Evolutionary conservation across 352 stramenopile species (phyloP), one percentile per base, ranked within the genome.

Genomic region (Pythium periplocum): DNA sequence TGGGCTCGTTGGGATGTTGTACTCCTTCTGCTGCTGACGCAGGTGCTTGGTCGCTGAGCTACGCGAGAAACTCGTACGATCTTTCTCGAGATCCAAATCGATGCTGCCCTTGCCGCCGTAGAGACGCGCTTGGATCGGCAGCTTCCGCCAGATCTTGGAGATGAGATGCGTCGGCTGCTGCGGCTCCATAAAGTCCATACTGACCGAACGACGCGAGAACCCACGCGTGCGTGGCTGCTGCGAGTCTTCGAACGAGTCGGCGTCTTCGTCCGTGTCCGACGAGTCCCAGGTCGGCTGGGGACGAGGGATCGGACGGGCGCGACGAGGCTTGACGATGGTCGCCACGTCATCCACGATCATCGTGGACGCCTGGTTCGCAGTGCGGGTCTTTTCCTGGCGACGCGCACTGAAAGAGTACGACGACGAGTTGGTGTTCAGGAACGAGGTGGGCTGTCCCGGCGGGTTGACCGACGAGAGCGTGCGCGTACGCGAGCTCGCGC

Each of bases 81-180:
- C 59, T 39, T 66, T 66, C 30, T 66, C 59, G 40, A 66, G 39
- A 46, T 66, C 59, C 9, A 66, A 35, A 61, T 66, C 59, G 44
- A 66, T 54, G 48, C 59, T 66, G 48, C 57, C 57, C 17, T 26
- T 26, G 31, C 53, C 48, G 36, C 59, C 59, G 37, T 61, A 61
- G 11, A 89, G 65, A 31, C 76, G 72, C 17, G 78, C 78, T 53
- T 90, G 79, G 55, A 90, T 83, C 30, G 79, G 79, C 53, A 90
- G 57, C 59, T 90, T 90, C 42, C 77, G 76, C 79, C 79, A 90
- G 49, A 87, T 83, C 65, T 90, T 90, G 4, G 74, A 80, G 60
- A 90, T 90, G 31, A 90, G 55, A 51, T 90, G 79, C 37, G 68
- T 78, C 43, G 79, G 65, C 40, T 79, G 71, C 55, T 90, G 75